These are phyloP conservation scores for Hibiscus syriacus DNA, from an alignment of 345 rosid species.

Conservation along the genomic window DNA sequence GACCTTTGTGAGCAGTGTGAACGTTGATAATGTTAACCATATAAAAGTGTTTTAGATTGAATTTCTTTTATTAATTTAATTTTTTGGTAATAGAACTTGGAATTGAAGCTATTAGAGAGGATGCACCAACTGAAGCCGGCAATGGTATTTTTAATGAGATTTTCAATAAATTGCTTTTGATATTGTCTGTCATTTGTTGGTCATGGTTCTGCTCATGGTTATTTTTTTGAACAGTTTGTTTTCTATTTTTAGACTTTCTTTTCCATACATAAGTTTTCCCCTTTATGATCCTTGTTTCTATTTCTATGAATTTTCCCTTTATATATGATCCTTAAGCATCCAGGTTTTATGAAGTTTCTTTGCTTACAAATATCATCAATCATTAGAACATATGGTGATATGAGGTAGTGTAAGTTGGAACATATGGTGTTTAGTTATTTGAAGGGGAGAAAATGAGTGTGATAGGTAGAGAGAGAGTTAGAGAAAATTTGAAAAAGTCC, in stretches of 20 bases:
- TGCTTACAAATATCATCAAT: neutral
- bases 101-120: conserved; percentile 68
- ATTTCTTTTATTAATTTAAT: conserved; percentile 17
- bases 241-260: neutral
- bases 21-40: conserved; percentile 1
- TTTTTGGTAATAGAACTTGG: conserved; percentile 64
- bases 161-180: neutral
- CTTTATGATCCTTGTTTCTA: neutral
- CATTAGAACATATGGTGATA: neutral
- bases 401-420: neutral
- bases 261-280: neutral
- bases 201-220: neutral
- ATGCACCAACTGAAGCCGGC: conserved; percentile 55
- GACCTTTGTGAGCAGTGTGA: conserved; percentile 23
- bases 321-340: neutral
- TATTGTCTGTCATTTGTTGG: neutral
- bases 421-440: neutral
- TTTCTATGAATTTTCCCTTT: neutral
- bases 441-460: too few relatives aligned
- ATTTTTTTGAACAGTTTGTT: neutral
- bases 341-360: neutral
- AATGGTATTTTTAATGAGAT: conserved; percentile 46
- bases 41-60: conserved; percentile 8
- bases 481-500: too few relatives aligned
- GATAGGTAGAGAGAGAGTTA: too few relatives aligned